Evolutionary conservation across 2,329 filamentous ascomycete genomes (phyloP).

Genomic region (Annulohypoxylon truncatum): DNA sequence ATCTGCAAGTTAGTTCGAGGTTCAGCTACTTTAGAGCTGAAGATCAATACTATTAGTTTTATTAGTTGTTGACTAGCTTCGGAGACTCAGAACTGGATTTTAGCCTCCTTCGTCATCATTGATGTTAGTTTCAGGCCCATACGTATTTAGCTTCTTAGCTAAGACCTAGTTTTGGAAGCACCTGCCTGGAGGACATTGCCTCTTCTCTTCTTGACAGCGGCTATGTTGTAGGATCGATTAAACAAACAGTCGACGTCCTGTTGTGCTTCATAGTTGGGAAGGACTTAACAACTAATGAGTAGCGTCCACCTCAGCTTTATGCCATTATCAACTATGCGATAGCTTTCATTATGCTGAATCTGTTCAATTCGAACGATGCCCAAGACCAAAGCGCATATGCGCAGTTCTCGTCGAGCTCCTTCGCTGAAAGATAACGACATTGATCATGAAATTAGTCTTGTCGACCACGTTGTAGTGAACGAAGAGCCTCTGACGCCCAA

Average conservation of each 20-base stretch:
- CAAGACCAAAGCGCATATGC: constrained; percentile 51
- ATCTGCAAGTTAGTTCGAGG: constrained; percentile 11
- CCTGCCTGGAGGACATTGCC: constrained; percentile 1
- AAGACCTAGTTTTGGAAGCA: constrained; percentile 10
- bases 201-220: constrained; percentile 1
- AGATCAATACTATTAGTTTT: constrained; percentile 1
- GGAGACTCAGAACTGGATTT: constrained; percentile 8
- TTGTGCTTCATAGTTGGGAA: constrained; percentile 17
- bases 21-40: constrained; percentile 9
- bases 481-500: constrained; percentile 33
- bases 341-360: constrained; percentile 44
- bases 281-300: constrained; percentile 8
- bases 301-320: constrained; percentile 6
- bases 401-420: constrained; percentile 66
- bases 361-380: constrained; percentile 52
- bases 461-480: constrained; percentile 62
- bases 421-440: constrained; percentile 70
- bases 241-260: background rate
- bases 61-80: constrained; percentile 7
- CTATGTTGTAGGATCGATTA: constrained; percentile 14
- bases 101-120: constrained; percentile 45
- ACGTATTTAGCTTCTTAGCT: constrained; percentile 20
- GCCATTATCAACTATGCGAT: constrained; percentile 10
- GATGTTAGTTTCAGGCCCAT: constrained; percentile 25
- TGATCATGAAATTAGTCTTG: constrained; percentile 77